phyloP scores from a whole-genome alignment of 805 yeast species.

The Metschnikowia lochheadii region DNA sequence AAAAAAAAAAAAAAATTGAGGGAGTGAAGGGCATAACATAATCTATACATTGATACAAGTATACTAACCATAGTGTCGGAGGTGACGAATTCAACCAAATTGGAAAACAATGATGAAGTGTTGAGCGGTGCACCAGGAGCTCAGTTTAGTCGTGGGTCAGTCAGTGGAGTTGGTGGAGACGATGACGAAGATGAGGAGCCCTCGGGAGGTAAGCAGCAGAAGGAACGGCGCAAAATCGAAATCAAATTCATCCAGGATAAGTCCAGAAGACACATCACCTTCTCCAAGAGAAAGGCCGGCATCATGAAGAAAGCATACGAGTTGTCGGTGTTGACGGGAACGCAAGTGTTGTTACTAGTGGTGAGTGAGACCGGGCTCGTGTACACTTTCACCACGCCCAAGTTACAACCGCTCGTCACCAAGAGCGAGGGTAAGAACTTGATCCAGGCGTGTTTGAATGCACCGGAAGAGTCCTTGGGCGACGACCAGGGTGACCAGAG shows the following conservation, averaged over 20 bases:
- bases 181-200: conserved; percentile 52
- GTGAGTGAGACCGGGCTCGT: conserved; percentile 98
- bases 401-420: conserved; percentile 95
- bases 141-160: conserved; percentile 20
- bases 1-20: too few relatives aligned
- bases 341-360: conserved; percentile 90
- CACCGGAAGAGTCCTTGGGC: conserved; percentile 81
- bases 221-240: conserved; percentile 84
- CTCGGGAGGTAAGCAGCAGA: conserved; percentile 44
- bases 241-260: conserved; percentile 96
- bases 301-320: conserved; percentile 99
- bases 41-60: too few relatives aligned
- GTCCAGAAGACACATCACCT: conserved; percentile 95
- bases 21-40: too few relatives aligned
- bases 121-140: conserved; percentile 22
- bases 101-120: conserved; percentile 29
- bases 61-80: conserved; percentile 32
- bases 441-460: conserved; percentile 94
- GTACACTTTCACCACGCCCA: conserved; percentile 98
- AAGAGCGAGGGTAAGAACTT: conserved; percentile 96
- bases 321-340: conserved; percentile 91
- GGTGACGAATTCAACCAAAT: conserved; percentile 34
- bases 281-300: conserved; percentile 97
- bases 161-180: conserved; percentile 34
- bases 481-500: conserved; percentile 57